Evolutionary conservation across 2,329 filamentous ascomycete genomes (phyloP).

Genomic region (Alternaria atra): DNA sequence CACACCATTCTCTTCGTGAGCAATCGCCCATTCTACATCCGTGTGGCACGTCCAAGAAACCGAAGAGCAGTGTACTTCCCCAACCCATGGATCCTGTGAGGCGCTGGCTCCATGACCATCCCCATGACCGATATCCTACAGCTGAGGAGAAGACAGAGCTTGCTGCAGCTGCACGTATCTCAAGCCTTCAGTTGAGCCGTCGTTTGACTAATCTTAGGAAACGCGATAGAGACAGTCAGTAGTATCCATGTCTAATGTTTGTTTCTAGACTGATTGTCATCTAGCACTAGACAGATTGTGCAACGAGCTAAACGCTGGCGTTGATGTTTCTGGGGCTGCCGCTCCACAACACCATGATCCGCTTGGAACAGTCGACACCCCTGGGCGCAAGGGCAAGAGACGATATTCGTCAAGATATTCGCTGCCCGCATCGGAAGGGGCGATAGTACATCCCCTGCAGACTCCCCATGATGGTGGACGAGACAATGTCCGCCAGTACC

Average conservation of each 20-base stretch:
- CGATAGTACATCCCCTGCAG: neutral
- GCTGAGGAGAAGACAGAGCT: neutral
- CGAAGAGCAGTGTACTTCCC: neutral
- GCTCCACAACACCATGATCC: rapidly evolving
- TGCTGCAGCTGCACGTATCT: neutral
- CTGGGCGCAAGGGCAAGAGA: neutral
- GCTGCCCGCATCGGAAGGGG: too few species aligned
- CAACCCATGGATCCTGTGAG: neutral
- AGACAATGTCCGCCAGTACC: neutral
- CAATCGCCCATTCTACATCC: neutral
- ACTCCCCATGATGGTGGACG: neutral
- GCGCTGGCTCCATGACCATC: neutral
- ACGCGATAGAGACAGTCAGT: neutral
- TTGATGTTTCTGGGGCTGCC: neutral
- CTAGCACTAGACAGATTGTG: neutral
- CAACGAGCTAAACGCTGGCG: neutral
- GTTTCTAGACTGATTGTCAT: neutral
- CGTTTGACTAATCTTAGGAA: neutral
- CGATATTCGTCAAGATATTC: neutral
- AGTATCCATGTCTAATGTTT: neutral
- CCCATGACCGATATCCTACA: neutral
- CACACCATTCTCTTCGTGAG: neutral
- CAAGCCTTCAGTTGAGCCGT: neutral
- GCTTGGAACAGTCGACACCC: too few species aligned
- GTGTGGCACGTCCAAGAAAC: neutral